Percentiles rank a stretch among this genome's conserved stretches.
Evolutionary conservation across 1,139 yeast species (phyloP).

Genomic region (Blastobotrys ciferrii): DNA sequence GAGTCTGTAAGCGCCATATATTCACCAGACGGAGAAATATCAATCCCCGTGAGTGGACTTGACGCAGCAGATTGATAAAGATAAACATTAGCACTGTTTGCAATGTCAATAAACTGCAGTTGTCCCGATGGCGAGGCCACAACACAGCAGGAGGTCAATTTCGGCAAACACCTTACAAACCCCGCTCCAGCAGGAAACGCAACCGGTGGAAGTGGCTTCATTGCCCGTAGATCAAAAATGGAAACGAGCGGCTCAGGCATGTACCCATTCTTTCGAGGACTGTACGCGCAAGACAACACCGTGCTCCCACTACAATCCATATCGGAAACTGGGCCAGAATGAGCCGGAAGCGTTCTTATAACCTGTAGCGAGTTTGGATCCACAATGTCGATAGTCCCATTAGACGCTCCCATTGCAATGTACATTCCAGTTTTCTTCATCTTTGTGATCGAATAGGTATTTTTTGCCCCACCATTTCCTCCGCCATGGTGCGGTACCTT

Average conservation of each 20-base stretch:
- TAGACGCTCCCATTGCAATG: slow-evolving; percentile 61
- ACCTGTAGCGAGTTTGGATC: slow-evolving; percentile 62
- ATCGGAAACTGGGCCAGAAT: slow-evolving; percentile 72
- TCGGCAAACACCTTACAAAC: slow-evolving; percentile 81
- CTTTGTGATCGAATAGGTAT: slow-evolving; percentile 33
- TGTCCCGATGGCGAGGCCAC: slow-evolving; percentile 79
- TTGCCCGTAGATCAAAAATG: slow-evolving; percentile 73
- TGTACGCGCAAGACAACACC: slow-evolving; percentile 79
- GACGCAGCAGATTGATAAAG: slow-evolving; percentile 36
- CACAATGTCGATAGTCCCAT: slow-evolving; percentile 73
- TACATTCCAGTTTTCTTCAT: slow-evolving; percentile 34
- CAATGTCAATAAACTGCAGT: slow-evolving; percentile 78
- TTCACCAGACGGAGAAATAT: slow-evolving; percentile 79
- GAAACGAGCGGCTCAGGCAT: slow-evolving; percentile 80
- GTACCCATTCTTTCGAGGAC: slow-evolving; percentile 53
- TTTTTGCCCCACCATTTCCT: slow-evolving; percentile 15
- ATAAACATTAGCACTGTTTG: slow-evolving; percentile 66
- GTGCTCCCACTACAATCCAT: slow-evolving; percentile 75
- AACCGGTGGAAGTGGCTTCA: slow-evolving; percentile 74
- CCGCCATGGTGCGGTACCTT: slow-evolving; percentile 12
- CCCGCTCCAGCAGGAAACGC: slow-evolving; percentile 91
- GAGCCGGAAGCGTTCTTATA: slow-evolving; percentile 65
- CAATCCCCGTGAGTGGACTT: slow-evolving; percentile 54
- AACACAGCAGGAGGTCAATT: slow-evolving; percentile 72
- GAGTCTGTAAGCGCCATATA: slow-evolving; percentile 68